phyloP scores from a whole-genome alignment of 768 basidiomycete genomes.

The Suillus ampliporus region DNA sequence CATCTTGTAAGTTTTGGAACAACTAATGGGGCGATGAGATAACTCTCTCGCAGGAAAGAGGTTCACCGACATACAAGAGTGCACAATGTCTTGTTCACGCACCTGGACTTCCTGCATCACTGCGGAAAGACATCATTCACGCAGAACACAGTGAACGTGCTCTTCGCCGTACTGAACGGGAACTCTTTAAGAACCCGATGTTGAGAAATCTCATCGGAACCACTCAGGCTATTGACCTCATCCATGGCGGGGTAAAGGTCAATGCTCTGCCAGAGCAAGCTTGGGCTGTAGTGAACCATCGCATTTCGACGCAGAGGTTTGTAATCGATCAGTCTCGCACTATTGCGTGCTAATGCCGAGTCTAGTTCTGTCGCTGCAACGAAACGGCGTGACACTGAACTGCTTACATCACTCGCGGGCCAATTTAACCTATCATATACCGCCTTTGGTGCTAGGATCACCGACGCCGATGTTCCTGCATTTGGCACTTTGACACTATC shows the following conservation, averaged over 20 bases:
- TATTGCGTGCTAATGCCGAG: not conserved
- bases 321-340: slow-evolving; percentile 13
- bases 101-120: slow-evolving; percentile 51
- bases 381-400: slow-evolving; percentile 48
- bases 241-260: slow-evolving; percentile 64
- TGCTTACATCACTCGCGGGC: slow-evolving; percentile 50
- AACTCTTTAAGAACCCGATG: slow-evolving; percentile 44
- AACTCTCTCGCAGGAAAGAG: slow-evolving; percentile 46
- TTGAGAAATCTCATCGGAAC: slow-evolving; percentile 59
- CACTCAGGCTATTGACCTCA: slow-evolving; percentile 74
- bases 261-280: slow-evolving; percentile 87
- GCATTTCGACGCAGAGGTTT: slow-evolving; percentile 66
- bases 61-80: slow-evolving; percentile 61
- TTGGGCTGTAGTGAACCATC: slow-evolving; percentile 73
- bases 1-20: slow-evolving; percentile 48
- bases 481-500: slow-evolving; percentile 56
- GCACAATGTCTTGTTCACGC: slow-evolving; percentile 74
- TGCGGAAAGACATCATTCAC: slow-evolving; percentile 53
- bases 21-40: not conserved
- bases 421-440: slow-evolving; percentile 63
- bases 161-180: slow-evolving; percentile 56
- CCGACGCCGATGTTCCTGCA: slow-evolving; percentile 38
- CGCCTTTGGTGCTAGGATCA: slow-evolving; percentile 57
- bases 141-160: slow-evolving; percentile 56
- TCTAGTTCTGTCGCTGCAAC: slow-evolving; percentile 48